Evolutionary conservation across 2,329 filamentous ascomycete species (phyloP).

Genomic region (Bimuria novae-zelandiae): DNA sequence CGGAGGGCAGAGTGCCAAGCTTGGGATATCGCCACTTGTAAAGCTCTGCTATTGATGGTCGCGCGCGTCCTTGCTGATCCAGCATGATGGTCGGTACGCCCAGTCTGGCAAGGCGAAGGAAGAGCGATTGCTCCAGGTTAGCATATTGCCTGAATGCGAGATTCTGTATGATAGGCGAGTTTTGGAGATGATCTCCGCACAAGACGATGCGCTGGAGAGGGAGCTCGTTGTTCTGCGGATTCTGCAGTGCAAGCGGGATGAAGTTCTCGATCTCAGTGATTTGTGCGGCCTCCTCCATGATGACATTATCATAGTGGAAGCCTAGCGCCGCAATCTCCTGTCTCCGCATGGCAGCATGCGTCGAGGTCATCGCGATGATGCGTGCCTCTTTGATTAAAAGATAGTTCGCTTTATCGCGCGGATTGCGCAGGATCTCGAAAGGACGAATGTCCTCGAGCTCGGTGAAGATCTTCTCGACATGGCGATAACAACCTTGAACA

Average conservation of each 20-base stretch:
- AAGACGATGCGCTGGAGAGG: constrained; percentile 86
- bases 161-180: constrained; percentile 94
- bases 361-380: constrained; percentile 98
- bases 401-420: constrained; percentile 94
- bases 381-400: constrained; percentile 94
- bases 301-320: constrained; percentile 95
- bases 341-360: constrained; percentile 92
- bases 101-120: constrained; percentile 85
- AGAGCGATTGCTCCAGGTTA: constrained; percentile 94
- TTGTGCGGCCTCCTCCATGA: constrained; percentile 98
- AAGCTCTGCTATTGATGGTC: constrained; percentile 82
- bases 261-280: constrained; percentile 98
- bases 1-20: constrained; percentile 77
- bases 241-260: constrained; percentile 91
- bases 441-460: constrained; percentile 92
- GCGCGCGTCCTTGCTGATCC: constrained; percentile 90
- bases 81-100: constrained; percentile 90
- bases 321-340: constrained; percentile 89
- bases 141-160: constrained; percentile 92
- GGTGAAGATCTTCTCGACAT: constrained; percentile 87
- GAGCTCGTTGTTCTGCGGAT: constrained; percentile 71
- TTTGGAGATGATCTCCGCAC: constrained; percentile 94
- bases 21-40: constrained; percentile 92
- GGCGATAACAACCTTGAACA: constrained; percentile 81
- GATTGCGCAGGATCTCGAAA: constrained; percentile 88